A percentile compares a stretch with the other conserved stretches of the same genome.
phyloP scores from a whole-genome alignment of 2,329 filamentous ascomycete species.

The Phyllosticta citribraziliensis region DNA sequence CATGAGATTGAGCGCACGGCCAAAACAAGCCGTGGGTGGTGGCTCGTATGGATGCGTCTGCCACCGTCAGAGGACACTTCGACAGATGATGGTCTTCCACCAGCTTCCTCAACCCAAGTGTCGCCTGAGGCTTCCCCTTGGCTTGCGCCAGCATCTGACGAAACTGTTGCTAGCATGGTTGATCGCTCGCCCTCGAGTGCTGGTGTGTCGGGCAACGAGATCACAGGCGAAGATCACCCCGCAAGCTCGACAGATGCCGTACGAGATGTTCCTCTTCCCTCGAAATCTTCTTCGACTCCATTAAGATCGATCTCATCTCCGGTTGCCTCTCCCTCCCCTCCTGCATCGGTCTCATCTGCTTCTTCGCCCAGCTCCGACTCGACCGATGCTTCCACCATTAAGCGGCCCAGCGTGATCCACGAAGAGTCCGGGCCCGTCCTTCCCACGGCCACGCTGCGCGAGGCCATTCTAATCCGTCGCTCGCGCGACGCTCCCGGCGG shows the following conservation, averaged over 20 bases:
- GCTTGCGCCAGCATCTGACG: neutral
- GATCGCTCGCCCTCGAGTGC: neutral
- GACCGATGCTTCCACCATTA: neutral
- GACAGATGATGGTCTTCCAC: neutral
- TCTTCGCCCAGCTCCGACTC: neutral
- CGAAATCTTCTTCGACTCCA: neutral
- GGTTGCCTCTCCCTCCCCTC: neutral
- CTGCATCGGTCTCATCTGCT: neutral
- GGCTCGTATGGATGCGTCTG: slow-evolving; percentile 55
- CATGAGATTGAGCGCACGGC: slow-evolving; percentile 49
- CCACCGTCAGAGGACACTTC: slow-evolving; percentile 12
- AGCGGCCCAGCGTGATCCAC: neutral
- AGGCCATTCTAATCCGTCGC: slow-evolving; percentile 13
- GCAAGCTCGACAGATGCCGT: neutral
- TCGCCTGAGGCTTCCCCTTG: neutral
- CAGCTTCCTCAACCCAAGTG: neutral
- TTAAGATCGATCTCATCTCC: neutral
- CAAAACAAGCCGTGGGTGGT: slow-evolving; percentile 57
- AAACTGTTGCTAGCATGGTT: neutral
- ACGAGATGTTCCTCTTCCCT: neutral
- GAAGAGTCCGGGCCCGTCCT: neutral
- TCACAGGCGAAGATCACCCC: neutral
- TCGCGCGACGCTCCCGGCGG: neutral
- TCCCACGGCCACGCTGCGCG: slow-evolving; percentile 6
- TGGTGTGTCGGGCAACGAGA: neutral